Conservation (phyloP, 345 rosid genomes). For the Punica granatum region DNA sequence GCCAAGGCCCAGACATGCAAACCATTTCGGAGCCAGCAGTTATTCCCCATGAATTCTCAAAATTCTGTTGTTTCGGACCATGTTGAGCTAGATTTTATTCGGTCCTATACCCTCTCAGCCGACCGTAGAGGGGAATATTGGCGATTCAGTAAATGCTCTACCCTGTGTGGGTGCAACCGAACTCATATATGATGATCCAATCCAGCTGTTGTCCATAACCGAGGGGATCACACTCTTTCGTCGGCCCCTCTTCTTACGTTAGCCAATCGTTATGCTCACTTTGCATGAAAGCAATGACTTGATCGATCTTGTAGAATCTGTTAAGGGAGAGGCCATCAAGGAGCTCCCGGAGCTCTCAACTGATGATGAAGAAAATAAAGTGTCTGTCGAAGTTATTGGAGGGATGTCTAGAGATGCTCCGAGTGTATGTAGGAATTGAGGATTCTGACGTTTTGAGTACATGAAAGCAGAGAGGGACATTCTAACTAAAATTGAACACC, state of each 20-base stretch:
- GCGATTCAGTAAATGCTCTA: slow-evolving; percentile 19
- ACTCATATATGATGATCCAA: slow-evolving; percentile 57
- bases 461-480: slow-evolving; percentile 97
- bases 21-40: slow-evolving; percentile 25
- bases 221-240: slow-evolving; percentile 88
- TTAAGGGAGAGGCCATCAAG: slow-evolving; percentile 20
- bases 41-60: slow-evolving; percentile 30
- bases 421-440: slow-evolving; percentile 56
- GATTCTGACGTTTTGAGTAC: slow-evolving; percentile 86
- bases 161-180: slow-evolving; percentile 24
- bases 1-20: slow-evolving; percentile 20
- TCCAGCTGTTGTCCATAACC: slow-evolving; percentile 60
- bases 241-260: slow-evolving; percentile 70
- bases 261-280: slow-evolving; percentile 54
- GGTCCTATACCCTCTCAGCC: slow-evolving; percentile 50
- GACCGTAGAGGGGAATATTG: slow-evolving; percentile 22
- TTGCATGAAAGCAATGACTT: slow-evolving; percentile 43
- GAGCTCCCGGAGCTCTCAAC: slow-evolving; percentile 28
- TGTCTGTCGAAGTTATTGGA: slow-evolving; percentile 14
- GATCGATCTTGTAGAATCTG: slow-evolving; percentile 34
- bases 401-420: slow-evolving; percentile 17
- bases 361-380: slow-evolving; percentile 21
- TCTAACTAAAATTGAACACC: slow-evolving; percentile 73
- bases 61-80: slow-evolving; percentile 37
- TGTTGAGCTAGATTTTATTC: slow-evolving; percentile 60